Evolutionary conservation across 345 rosid species (phyloP), one percentile per base, ranked within the genome.

Genomic region (Lepidium aucheri): DNA sequence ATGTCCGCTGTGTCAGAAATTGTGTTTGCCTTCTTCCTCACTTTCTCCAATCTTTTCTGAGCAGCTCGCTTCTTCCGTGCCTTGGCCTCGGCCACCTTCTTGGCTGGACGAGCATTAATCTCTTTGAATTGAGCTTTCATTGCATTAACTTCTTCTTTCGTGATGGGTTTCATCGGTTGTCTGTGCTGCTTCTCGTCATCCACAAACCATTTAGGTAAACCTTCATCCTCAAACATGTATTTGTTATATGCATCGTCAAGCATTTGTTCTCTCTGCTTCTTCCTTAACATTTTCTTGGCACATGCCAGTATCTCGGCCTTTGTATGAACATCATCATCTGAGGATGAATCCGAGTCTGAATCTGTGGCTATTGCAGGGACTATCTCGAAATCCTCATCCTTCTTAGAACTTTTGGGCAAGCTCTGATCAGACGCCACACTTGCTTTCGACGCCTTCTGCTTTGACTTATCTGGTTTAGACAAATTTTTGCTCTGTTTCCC

Each of bases 61-160:
- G 89, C 86, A 8, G 79, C 77, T 41, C 87, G 78, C 79, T 90
- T 94, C 91, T 90, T 90, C 63, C 97, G 60, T 22, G 92, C 96
- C 71, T 94, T 94, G 59, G 99, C 99, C 76, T 94, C 80, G 0
- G 89, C 96, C 62, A 94, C 97, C 65, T 94, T 94, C 91, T 94
- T 94, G 9, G 97, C 95, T 17, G 97, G 93, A 20, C 97, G 86
- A 26, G 96, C 93, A 60, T 94, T 76, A 26, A 94, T 90, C 73
- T 88, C 99, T 74, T 74, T 94, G 80, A 90, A 88, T 64, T 85
- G 96, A 32, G 97, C 97, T 72, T 65, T 79, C 90, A 90, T 86
- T 22, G 97, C 99, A 42, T 73, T 79, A 15, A 94, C 75, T 77
- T 94, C 96, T 65, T 88, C 97, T 69, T 85, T 90, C 1, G 97